Evolutionary conservation across 306 rosid genomes (phyloP), one percentile per base, ranked within the genome.

Genomic region (Geum urbanum): DNA sequence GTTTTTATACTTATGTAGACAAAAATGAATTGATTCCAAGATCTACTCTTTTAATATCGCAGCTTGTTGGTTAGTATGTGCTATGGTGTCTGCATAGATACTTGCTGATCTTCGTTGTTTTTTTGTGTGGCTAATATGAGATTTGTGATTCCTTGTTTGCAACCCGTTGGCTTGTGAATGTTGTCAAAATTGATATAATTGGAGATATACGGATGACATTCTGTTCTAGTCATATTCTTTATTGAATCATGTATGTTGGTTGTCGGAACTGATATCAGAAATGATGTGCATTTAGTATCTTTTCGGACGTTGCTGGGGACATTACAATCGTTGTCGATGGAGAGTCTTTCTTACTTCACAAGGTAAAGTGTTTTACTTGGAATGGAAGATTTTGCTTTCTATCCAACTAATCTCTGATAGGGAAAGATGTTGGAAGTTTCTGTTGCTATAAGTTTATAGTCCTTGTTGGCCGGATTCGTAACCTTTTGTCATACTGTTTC

Each of bases 261-360:
- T 60, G 7, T n/a, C 19, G 12, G 1, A 18, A 35, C 67, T 74
- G 49, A 74, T 37, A 9, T 50, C 5, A 32, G 19, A 67, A 4
- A 52, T 46, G 69, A 41, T 61, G 64, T 77, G 50, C 7, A 9
- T 32, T 75, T 74, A 92, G 97, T 49, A 89, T 92, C 74, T 92
- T 92, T 81, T 87, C 96, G 57, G 97, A 89, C 80, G 96, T 92
- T 69, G 94, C 97, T 47, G 96, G 94, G 45, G 97, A 92, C 80
- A 86, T 92, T 49, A 92, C 92, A 66, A 80, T 92, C 40, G 82
- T 83, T 0, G 89, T 86, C 50, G 89, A 86, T 81, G 96, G 95
- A 32, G 92, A 92, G 59, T 84, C 95, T 47, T 91, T 91, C 85
- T 85, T 91, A 57, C 84, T 89, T 48, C 97, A 91, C 48, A 91